Base-by-base conservation (phyloP, 2,329 filamentous ascomycete genomes). In the Colletotrichum eleusines region DNA sequence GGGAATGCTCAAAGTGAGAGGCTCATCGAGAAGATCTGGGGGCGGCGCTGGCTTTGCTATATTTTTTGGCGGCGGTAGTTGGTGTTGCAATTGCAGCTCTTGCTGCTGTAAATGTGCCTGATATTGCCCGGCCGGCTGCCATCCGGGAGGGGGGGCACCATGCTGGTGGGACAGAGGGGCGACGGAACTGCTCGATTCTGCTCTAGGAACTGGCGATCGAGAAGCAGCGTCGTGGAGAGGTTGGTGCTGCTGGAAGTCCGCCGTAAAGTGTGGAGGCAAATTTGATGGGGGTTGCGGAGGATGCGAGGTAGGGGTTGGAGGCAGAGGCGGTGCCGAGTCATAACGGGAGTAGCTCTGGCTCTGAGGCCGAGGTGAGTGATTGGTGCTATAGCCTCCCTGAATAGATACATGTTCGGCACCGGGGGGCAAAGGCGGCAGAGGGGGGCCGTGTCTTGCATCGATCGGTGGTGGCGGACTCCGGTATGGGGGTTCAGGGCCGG, bases 21-120 rank as follows among this genome's bases (percentile, higher is more conserved):
- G 87, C 64, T 88, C 87, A 72, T 90, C 88, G 75, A 90, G 84
- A 33, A 88, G 78, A 76, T 90, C 87, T 1, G 81, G 87, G 33
- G 80, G 85, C 9, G 69, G 60, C n/a, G 82, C 81, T 4, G 80
- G 80, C 72, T 66, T 70, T 44, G 23, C 11, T 26, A 83, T 82
- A 26, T 69, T 48, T 42, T 72, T 69, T 50, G 51, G 68, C 1
- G 77, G 78, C 18, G 75, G 78, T 0, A 77, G 77, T 68, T 81
- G 81, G n/a, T 78, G 74, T 38, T 72, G 78, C 5, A 70, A 74
- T 69, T 76, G 78, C 61, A 59, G 63, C 62, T 51, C 67, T 63
- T 51, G 73, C 72, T 28, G 76, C 61, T 72, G 75, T 40, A 77
- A 75, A 44, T 74, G 74, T 50, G 50, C 23, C n/a, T 59, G 71